Evolutionary conservation across 2,329 filamentous ascomycete genomes (phyloP).

Genomic region (Nannizziopsis arthrosporioides): DNA sequence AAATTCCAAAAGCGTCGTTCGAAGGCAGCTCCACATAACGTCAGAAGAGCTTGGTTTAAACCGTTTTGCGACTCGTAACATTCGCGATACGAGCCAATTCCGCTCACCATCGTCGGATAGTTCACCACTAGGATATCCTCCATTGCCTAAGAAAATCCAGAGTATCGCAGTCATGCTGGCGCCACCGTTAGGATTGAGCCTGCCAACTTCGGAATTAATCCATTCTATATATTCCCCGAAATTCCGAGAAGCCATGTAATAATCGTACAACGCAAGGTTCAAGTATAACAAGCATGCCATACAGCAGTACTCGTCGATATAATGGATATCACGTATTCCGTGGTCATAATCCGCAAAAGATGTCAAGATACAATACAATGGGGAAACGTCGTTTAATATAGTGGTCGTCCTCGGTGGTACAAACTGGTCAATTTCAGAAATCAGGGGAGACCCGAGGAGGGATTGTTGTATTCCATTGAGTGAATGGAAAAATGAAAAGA

Average conservation of each 20-base stretch:
- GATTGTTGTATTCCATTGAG: constrained; percentile 20
- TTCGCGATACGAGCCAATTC: constrained; percentile 25
- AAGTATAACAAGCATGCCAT: constrained; percentile 25
- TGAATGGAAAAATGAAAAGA: constrained; percentile 23
- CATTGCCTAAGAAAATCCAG: constrained; percentile 24
- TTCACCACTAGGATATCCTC: constrained; percentile 19
- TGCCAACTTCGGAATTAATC: constrained; percentile 20
- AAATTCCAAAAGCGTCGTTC: constrained; percentile 20
- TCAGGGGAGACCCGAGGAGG: constrained; percentile 15
- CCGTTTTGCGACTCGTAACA: constrained; percentile 24
- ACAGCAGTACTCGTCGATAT: constrained; percentile 26
- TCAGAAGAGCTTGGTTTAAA: constrained; percentile 24
- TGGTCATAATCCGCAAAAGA: constrained; percentile 24
- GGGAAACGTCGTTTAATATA: constrained; percentile 19
- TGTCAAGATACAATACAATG: constrained; percentile 22
- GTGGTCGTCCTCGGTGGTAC: not conserved
- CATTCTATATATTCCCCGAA: constrained; percentile 23
- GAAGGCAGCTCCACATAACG: constrained; percentile 22
- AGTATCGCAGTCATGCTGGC: constrained; percentile 24
- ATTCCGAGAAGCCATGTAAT: constrained; percentile 19
- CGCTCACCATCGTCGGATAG: constrained; percentile 20
- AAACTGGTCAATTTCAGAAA: not conserved
- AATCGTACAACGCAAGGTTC: constrained; percentile 22
- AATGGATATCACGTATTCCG: constrained; percentile 24
- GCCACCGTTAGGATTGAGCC: constrained; percentile 18